Percentiles rank a stretch among this genome's conserved stretches.
Evolutionary conservation across 2,329 filamentous ascomycete species (phyloP).

Genomic region (Monilinia aucupariae): DNA sequence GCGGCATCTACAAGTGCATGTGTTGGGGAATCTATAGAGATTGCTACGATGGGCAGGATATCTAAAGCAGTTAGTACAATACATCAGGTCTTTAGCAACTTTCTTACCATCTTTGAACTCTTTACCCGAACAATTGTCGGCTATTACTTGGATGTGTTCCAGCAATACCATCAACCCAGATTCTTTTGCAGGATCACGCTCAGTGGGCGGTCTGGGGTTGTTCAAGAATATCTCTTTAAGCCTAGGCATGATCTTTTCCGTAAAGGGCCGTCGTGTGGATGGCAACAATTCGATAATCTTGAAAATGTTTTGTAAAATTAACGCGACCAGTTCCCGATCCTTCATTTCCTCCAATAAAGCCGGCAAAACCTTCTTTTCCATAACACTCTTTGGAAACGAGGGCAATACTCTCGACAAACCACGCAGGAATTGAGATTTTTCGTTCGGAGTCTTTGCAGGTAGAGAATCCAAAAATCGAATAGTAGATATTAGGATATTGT

Average conservation of each 20-base stretch:
- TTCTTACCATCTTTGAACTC: conserved; percentile 85
- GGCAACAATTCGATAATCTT: conserved; percentile 78
- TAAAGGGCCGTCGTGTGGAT: conserved; percentile 70
- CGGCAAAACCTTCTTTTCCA: conserved; percentile 90
- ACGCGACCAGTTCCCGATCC: conserved; percentile 76
- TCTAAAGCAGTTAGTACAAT: conserved; percentile 47
- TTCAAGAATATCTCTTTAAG: conserved; percentile 77
- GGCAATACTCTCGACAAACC: conserved; percentile 81
- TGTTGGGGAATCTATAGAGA: conserved; percentile 82
- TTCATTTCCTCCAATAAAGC: conserved; percentile 90
- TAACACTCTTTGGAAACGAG: conserved; percentile 86
- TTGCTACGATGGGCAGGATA: conserved; percentile 76
- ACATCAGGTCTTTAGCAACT: conserved; percentile 8
- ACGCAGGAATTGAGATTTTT: conserved; percentile 88
- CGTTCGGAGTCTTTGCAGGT: conserved; percentile 83
- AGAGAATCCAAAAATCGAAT: conserved; percentile 91
- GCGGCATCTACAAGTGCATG: conserved; percentile 85
- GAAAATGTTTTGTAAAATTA: conserved; percentile 88
- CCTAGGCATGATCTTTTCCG: conserved; percentile 78
- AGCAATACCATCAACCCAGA: conserved; percentile 87
- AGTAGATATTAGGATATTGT: conserved; percentile 93
- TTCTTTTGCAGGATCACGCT: conserved; percentile 78
- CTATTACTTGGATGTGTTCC: conserved; percentile 71
- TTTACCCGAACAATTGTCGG: conserved; percentile 78
- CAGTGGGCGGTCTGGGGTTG: conserved; percentile 49